phyloP scores from a whole-genome alignment of 352 stramenopile species.

The Pythium pyrilobum region DNA sequence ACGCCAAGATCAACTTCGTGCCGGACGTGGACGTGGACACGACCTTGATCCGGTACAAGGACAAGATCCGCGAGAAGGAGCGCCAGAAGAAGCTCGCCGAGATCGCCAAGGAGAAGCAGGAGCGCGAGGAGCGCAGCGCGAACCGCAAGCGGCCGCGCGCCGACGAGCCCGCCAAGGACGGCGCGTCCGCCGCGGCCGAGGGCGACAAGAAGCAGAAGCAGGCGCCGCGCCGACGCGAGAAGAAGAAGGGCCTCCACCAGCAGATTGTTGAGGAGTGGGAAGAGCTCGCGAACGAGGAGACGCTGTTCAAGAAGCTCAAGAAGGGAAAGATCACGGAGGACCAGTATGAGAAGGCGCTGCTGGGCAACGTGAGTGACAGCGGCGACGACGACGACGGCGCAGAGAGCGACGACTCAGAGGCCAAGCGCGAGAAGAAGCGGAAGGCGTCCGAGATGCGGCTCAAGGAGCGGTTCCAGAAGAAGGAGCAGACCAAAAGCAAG shows the following conservation, averaged over 20 bases:
- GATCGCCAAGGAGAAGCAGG: conserved; percentile 68
- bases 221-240: conserved; percentile 75
- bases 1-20: conserved; percentile 81
- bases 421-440: conserved; percentile 40
- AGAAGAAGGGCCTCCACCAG: conserved; percentile 95
- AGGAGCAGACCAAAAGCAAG: conserved; percentile 66
- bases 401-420: conserved; percentile 18
- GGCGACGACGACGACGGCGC: conserved; percentile 3
- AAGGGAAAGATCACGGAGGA: conserved; percentile 97
- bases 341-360: conserved; percentile 83
- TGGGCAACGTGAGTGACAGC: conserved; percentile 43
- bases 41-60: conserved; percentile 91
- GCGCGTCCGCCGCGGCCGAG: conserved; percentile 37
- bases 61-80: conserved; percentile 95
- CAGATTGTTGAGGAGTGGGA: conserved; percentile 99
- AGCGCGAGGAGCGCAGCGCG: conserved; percentile 49
- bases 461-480: conserved; percentile 84
- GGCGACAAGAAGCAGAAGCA: conserved; percentile 71
- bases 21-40: conserved; percentile 85
- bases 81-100: conserved; percentile 92
- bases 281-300: conserved; percentile 96
- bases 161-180: conserved; percentile 24
- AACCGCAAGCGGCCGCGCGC: conserved; percentile 55
- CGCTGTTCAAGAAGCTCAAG: conserved; percentile 96
- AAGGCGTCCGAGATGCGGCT: conserved; percentile 65